These are phyloP conservation scores for Xylaria nigripes DNA, from an alignment of 495 filamentous ascomycete genomes.

Conservation along the genomic window DNA sequence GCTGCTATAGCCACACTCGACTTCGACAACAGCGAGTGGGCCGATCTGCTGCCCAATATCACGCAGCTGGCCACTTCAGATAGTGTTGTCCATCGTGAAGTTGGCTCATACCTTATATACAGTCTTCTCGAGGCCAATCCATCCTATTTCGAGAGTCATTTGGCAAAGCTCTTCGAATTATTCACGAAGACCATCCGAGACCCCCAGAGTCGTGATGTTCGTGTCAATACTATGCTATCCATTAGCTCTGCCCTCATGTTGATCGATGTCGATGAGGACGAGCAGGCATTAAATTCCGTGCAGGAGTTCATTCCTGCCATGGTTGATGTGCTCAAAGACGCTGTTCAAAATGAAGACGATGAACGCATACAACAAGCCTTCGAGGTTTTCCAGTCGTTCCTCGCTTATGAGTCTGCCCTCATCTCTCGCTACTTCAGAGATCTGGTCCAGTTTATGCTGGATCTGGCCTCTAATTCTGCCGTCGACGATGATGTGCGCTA, in stretches of 20 bases:
- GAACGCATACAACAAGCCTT: conserved; percentile 82
- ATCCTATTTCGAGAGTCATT: conserved; percentile 66
- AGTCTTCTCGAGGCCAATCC: conserved; percentile 81
- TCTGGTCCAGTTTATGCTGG: conserved; percentile 88
- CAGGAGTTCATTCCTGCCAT: conserved; percentile 75
- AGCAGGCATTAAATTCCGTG: conserved; percentile 59
- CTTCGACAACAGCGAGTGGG: conserved; percentile 79
- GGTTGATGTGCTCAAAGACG: conserved; percentile 80
- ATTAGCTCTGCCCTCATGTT: conserved; percentile 81
- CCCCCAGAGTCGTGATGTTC: conserved; percentile 81
- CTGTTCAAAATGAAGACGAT: conserved; percentile 70
- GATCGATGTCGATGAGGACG: conserved; percentile 77
- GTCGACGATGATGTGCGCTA: conserved; percentile 75
- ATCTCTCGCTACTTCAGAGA: conserved; percentile 81
- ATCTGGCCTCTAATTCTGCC: conserved; percentile 65
- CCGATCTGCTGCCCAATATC: conserved; percentile 66
- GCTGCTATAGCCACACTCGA: conserved; percentile 80
- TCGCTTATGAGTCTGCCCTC: conserved; percentile 81
- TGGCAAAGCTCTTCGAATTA: conserved; percentile 67
- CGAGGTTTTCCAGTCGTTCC: conserved; percentile 93
- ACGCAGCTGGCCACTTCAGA: conserved; percentile 61
- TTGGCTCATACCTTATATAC: conserved; percentile 86
- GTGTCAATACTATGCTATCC: conserved; percentile 91
- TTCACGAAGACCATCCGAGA: conserved; percentile 85
- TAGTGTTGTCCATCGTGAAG: conserved; percentile 72